A percentile compares a stretch with the other conserved stretches of the same genome.
Conservation (phyloP, 2,329 filamentous ascomycete genomes). For the Dothideomycetes sp. region DNA sequence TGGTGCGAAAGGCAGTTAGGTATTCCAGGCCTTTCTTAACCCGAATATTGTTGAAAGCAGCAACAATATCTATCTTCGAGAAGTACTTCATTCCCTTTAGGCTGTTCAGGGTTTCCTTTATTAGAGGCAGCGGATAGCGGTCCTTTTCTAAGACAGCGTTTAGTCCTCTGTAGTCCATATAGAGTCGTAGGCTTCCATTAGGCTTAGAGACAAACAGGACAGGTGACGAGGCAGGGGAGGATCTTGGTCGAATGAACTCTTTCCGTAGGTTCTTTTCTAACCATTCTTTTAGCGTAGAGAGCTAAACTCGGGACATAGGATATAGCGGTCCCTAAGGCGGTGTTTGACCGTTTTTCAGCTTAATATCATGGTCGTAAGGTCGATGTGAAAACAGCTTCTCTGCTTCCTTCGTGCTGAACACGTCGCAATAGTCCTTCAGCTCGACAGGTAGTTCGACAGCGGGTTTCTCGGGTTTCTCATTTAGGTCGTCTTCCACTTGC, state of each 20-base stretch:
- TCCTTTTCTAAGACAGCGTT: constrained; percentile 31
- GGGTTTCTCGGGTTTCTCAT: too few species aligned
- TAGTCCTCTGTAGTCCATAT: constrained; percentile 28
- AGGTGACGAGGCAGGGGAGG: not conserved
- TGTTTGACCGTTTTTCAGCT: not conserved
- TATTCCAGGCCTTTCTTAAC: constrained; percentile 27
- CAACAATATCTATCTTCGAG: constrained; percentile 27
- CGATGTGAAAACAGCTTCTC: not conserved
- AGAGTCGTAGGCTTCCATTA: constrained; percentile 21
- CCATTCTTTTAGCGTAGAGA: not conserved
- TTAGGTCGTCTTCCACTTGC: too few species aligned
- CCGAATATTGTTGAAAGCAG: constrained; percentile 26
- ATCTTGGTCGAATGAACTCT: not conserved
- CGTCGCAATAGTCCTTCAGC: not conserved
- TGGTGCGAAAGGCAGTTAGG: constrained; percentile 19
- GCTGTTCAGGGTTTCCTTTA: constrained; percentile 24
- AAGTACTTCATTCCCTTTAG: constrained; percentile 21
- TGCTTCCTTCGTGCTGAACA: not conserved
- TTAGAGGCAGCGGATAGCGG: constrained; percentile 24
- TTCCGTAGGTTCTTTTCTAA: not conserved
- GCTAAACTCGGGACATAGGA: not conserved
- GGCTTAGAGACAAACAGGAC: not conserved
- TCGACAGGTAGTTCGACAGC: not conserved
- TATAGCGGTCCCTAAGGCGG: not conserved
- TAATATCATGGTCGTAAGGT: not conserved